Conservation (phyloP, 257 asterid species). For the Solanum chilense region DNA sequence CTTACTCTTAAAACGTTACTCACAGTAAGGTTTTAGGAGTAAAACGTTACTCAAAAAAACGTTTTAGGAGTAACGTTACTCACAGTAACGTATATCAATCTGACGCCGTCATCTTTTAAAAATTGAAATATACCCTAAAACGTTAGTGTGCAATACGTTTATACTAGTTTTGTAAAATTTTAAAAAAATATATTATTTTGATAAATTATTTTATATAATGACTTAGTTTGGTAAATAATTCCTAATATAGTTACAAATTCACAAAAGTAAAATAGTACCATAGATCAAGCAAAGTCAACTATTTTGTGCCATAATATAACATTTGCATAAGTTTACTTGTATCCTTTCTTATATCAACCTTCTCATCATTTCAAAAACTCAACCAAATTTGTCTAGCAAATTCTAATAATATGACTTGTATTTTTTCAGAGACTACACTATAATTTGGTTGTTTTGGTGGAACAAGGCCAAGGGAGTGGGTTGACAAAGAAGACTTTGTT, state of each 20-base stretch:
- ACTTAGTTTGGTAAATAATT: too few species aligned
- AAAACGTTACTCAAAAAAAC: too few species aligned
- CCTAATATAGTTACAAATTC: background rate
- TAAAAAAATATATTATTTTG: too few species aligned
- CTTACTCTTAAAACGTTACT: too few species aligned
- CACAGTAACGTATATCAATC: too few species aligned
- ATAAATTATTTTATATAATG: too few species aligned
- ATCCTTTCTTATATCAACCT: background rate
- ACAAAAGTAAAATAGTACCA: background rate
- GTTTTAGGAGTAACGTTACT: too few species aligned
- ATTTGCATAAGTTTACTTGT: background rate
- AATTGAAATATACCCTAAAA: too few species aligned
- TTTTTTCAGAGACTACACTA: background rate
- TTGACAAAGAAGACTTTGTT: background rate
- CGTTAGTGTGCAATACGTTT: too few species aligned
- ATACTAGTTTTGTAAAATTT: too few species aligned
- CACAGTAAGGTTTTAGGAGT: too few species aligned
- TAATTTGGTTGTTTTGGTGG: background rate
- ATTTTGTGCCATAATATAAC: background rate
- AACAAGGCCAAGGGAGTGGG: background rate
- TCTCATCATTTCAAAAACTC: background rate
- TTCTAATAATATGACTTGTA: background rate
- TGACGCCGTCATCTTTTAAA: too few species aligned
- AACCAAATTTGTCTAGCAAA: background rate
- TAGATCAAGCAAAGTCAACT: background rate